phyloP scores from a whole-genome alignment of 768 basidiomycete genomes.

The Hysterangium stoloniferum region DNA sequence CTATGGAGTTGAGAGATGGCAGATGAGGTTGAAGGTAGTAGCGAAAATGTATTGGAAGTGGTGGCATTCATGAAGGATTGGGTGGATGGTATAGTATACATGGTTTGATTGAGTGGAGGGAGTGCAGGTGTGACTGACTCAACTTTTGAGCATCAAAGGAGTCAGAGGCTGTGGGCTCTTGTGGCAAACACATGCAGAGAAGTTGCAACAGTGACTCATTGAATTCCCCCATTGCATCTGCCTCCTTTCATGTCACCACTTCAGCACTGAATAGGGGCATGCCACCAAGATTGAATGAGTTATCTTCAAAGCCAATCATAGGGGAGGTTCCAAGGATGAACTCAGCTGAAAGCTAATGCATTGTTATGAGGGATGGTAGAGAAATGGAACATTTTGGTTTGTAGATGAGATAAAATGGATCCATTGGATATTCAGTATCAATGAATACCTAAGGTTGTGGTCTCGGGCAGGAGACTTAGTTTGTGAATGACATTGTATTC shows the following conservation, averaged over 20 bases:
- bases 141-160: not conserved
- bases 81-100: slow-evolving; percentile 3
- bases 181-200: not conserved
- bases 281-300: not conserved
- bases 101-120: not conserved
- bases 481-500: slow-evolving; percentile 12
- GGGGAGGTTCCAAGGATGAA: slow-evolving; percentile 10
- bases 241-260: not conserved
- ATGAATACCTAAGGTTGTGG: not conserved
- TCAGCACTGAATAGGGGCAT: slow-evolving; percentile 10
- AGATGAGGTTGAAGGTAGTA: not conserved
- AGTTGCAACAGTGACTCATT: not conserved
- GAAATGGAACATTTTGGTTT: not conserved
- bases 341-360: not conserved
- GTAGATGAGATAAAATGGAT: not conserved
- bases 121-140: slow-evolving; percentile 2
- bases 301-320: slow-evolving; percentile 3
- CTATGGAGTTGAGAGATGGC: not conserved
- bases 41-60: not conserved
- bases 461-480: slow-evolving; percentile 11
- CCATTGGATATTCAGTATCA: not conserved
- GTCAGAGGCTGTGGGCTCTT: not conserved
- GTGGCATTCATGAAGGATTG: not conserved
- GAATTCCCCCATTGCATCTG: not conserved
- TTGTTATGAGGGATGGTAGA: not conserved